phyloP scores from a whole-genome alignment of 75 land plant species.

The Pinus tabuliformis region DNA sequence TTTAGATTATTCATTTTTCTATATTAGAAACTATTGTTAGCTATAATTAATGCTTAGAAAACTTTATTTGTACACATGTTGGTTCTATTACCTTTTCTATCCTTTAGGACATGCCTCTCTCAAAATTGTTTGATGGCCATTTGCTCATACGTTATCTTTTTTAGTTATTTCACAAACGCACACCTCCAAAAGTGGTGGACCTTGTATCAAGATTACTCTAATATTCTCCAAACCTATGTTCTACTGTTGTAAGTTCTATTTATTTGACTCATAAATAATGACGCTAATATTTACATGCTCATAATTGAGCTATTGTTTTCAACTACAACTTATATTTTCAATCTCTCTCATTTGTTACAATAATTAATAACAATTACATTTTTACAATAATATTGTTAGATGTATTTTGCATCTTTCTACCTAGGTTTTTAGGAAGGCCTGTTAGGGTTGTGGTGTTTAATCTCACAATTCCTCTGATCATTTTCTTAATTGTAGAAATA shows the following conservation, averaged over 20 bases:
- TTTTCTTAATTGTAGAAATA: no score
- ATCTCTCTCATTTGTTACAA: no score
- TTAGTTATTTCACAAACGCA: slow-evolving; percentile 85
- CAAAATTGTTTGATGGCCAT: neutral
- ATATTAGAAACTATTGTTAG: neutral
- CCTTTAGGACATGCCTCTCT: neutral
- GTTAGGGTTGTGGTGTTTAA: no score
- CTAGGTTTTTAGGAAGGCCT: no score
- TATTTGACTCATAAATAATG: no score
- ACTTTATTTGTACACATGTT: neutral
- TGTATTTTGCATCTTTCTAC: no score
- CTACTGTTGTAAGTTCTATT: slow-evolving; percentile 74
- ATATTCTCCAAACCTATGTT: slow-evolving; percentile 87
- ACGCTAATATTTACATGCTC: no score
- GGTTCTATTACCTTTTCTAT: neutral
- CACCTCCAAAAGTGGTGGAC: slow-evolving; percentile 96
- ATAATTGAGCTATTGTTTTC: no score
- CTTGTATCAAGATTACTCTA: slow-evolving; percentile 81
- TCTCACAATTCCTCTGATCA: no score
- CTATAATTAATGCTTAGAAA: neutral
- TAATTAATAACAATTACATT: no score
- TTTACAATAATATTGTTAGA: no score
- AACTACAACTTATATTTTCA: no score
- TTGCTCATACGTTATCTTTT: neutral
- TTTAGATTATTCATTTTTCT: neutral